These are phyloP conservation scores for Coprinopsis cinerea DNA, from an alignment of 768 basidiomycete species.

Conservation along the genomic window DNA sequence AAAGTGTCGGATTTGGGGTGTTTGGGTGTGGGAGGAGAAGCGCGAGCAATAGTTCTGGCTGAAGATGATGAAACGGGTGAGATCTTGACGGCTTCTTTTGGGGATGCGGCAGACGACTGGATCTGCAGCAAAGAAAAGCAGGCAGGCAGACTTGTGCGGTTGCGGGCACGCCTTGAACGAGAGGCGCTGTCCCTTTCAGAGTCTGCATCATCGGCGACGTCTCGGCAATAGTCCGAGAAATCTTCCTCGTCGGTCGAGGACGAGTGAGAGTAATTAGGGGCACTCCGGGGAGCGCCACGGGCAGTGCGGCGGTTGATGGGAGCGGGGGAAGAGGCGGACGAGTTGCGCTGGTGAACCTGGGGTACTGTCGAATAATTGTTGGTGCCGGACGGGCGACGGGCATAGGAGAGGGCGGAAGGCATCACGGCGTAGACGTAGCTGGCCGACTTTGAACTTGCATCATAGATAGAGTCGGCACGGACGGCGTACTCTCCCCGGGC, in stretches of 20 bases:
- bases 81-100: conserved; percentile 23
- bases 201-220: conserved; percentile 26
- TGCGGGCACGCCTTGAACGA: conserved; percentile 44
- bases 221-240: conserved; percentile 34
- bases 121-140: conserved; percentile 70
- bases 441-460: conserved; percentile 39
- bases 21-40: conserved; percentile 61
- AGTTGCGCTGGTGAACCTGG: conserved; percentile 46
- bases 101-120: conserved; percentile 26
- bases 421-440: conserved; percentile 28
- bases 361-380: conserved; percentile 62
- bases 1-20: conserved; percentile 27
- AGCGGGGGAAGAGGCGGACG: conserved; percentile 35
- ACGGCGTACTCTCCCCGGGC: conserved; percentile 29
- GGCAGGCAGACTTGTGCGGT: conserved; percentile 68
- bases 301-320: conserved; percentile 19
- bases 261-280: conserved; percentile 33
- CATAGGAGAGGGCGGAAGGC: conserved; percentile 51
- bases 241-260: conserved; percentile 37
- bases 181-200: conserved; percentile 21
- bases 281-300: conserved; percentile 37
- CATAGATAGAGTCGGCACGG: conserved; percentile 35
- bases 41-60: conserved; percentile 38
- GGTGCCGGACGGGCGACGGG: conserved; percentile 65
- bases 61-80: conserved; percentile 46